Evolutionary conservation across 2,329 filamentous ascomycete species (phyloP), one percentile per base, ranked within the genome.

Genomic region (Botryotinia convoluta): DNA sequence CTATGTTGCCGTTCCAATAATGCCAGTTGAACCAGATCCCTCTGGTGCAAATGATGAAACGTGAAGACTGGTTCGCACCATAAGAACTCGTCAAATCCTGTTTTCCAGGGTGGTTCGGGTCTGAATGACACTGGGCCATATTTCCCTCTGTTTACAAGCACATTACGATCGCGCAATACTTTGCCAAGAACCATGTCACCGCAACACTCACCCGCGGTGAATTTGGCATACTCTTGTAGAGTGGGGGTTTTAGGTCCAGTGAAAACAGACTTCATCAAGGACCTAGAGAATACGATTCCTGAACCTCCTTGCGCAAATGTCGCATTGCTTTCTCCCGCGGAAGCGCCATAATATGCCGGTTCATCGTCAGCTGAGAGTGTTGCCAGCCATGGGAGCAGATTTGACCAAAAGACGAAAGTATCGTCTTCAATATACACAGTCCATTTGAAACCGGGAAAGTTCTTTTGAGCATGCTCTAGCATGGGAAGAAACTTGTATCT

Each of bases 401-500:
- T 74, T 8, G 16, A 16, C 44, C 71, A 63, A 35, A 75, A 74
- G 22, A 74, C 60, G 42, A 68, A 75, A 48, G 70, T 74, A 14
- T 74, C 71, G 48, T 75, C 73, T 51, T 75, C 74, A 14, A 75
- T 74, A 61, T 75, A 75, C 32, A 75, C 60, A 22, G 69, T 69
- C 74, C 74, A 75, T 65, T 75, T 75, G 18, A 63, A 39, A 5
- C 48, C 70, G 0, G 74, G 71, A 39, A 54, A 57, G 10, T 69
- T 60, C 37, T 65, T 64, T 5, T 69, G 59, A 1, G 67, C 70
- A 26, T 75, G 73, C 26, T n/a, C 22, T 5, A 75, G 32, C 73
- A 75, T 75, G 14, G 74, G 73, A 10, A 75, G 61, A 51, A 75
- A 75, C 57, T 75, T 74, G 29, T 75, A 74, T 45, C 67, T 68